Base-by-base conservation (phyloP, 139 green algal genomes). In the Spirogloea muscicola region DNA sequence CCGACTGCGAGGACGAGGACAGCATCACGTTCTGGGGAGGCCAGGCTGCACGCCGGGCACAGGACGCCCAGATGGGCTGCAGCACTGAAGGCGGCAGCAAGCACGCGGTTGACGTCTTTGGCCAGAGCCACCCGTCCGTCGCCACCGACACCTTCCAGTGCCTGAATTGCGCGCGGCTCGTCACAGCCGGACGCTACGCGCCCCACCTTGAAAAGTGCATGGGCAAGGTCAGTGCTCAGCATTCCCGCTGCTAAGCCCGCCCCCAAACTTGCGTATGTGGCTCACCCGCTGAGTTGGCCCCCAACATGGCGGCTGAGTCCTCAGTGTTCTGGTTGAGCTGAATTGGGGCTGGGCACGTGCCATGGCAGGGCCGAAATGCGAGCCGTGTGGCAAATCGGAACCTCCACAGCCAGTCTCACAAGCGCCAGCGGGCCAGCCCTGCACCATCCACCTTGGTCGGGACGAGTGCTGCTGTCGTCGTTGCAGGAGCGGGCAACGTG, bases 131-230 rank as follows among this genome's bases (percentile, higher is more conserved):
- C 58, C 89, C 88, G 0, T 64, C 87, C 31, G 87, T 92, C 13
- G 86, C 89, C 0, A 89, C 88, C 3, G 89, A 94, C 7, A 43
- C 86, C 29, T 87, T 93, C 10, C 72, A 61, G 0, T 94, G 89
- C 68, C 84, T 84, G 37, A 88, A 85, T 58, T 94, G 89, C 62
- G 79, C 81, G 0, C 78, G 89, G 37, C 85, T 88, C 57, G 84
- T 91, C 49, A 77, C 83, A 34, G 86, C 89, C 1, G 88, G 89
- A 25, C 82, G 79, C 39, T 94, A 92, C 77, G 89, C 89, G 0
- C 88, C 88, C 13, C 89, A 94, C 67, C 83, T 94, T 5, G 89
- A 94, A 37, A 93, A 94, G 73, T 94, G 89, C 79, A 90, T 93
- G 74, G 89, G 86, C 44, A 84, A 86, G 72, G 89, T 78, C 4